A percentile compares a stretch with the other conserved stretches of the same genome.
These are phyloP conservation scores for Brasenia schreberi DNA, from an alignment of 164 flowering plant species.

Conservation along the genomic window DNA sequence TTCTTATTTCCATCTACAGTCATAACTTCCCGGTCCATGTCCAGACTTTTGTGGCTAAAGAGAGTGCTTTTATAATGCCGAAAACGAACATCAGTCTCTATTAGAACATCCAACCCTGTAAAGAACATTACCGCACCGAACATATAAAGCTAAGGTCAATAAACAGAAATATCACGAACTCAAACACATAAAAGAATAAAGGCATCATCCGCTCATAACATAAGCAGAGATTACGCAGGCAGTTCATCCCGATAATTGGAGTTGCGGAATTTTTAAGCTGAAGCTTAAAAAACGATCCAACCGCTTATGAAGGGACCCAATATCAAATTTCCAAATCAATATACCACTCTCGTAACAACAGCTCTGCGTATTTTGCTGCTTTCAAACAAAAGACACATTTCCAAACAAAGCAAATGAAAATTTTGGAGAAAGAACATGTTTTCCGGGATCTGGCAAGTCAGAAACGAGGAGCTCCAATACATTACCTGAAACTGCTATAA, in stretches of 20 bases:
- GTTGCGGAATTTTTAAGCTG: too few species aligned
- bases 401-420: not conserved
- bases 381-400: not conserved
- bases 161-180: not conserved
- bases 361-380: too few species aligned
- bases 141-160: not conserved
- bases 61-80: slow-evolving; percentile 38
- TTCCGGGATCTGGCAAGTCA: too few species aligned
- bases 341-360: too few species aligned
- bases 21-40: slow-evolving; percentile 64
- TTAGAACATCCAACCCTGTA: slow-evolving; percentile 62
- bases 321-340: too few species aligned
- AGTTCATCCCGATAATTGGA: too few species aligned
- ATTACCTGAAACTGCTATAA: slow-evolving; percentile 49
- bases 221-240: too few species aligned
- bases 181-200: not conserved
- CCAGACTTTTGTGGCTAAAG: slow-evolving; percentile 60
- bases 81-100: slow-evolving; percentile 39
- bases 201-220: not conserved
- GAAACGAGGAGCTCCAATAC: not conserved
- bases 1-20: slow-evolving; percentile 47
- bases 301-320: too few species aligned
- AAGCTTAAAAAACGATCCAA: too few species aligned
- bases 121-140: not conserved
- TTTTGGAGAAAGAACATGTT: too few species aligned